Evolutionary conservation across 2,329 filamentous ascomycete genomes (phyloP).

Genomic region (Colletotrichum sublineola): DNA sequence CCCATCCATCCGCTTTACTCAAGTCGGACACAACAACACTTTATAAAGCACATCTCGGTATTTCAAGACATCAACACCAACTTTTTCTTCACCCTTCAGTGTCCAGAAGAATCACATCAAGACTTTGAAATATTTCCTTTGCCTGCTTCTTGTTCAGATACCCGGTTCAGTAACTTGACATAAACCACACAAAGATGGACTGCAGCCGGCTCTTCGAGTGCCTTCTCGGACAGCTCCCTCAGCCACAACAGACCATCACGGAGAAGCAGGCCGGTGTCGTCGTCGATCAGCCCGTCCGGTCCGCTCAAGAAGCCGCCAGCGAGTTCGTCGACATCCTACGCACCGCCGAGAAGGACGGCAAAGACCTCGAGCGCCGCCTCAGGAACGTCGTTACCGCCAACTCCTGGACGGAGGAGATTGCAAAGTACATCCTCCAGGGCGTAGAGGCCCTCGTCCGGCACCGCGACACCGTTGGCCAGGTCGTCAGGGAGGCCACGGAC

Average conservation of each 20-base stretch:
- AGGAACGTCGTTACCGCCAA: constrained; percentile 12
- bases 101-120: neutral
- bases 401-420: constrained; percentile 37
- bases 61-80: neutral
- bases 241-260: neutral
- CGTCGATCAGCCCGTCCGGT: constrained; percentile 4
- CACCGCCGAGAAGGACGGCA: constrained; percentile 24
- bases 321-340: constrained; percentile 31
- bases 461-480: constrained; percentile 29
- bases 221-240: neutral
- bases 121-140: neutral
- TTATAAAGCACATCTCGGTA: neutral
- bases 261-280: constrained; percentile 10
- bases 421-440: constrained; percentile 30
- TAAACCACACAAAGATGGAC: neutral
- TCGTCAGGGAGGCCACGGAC: constrained; percentile 29
- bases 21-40: neutral
- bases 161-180: neutral
- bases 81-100: neutral
- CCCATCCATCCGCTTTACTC: too few relatives aligned
- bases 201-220: neutral
- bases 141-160: neutral
- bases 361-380: constrained; percentile 22
- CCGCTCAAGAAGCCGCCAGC: constrained; percentile 16
- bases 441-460: constrained; percentile 30